Conservation (phyloP, 768 basidiomycete species). For the Termitomyces sp. region DNA sequence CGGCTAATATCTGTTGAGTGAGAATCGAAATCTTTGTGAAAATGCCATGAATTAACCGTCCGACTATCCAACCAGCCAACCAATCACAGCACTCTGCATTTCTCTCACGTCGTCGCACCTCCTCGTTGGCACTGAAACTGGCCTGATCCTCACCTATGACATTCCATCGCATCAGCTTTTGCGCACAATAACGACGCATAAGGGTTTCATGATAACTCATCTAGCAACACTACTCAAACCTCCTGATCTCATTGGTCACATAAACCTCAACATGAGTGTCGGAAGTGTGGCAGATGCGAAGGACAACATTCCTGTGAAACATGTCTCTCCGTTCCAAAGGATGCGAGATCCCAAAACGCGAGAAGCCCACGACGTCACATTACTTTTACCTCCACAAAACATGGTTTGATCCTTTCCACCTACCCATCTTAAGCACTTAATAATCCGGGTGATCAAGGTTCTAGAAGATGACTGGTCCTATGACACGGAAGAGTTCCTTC, state of each 20-base stretch:
- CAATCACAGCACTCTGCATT: conserved; percentile 66
- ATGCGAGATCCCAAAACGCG: conserved; percentile 62
- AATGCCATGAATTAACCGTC: background rate
- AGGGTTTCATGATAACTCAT: conserved; percentile 63
- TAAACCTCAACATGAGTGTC: conserved; percentile 45
- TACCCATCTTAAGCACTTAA: background rate
- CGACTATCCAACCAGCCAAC: conserved; percentile 42
- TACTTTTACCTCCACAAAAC: conserved; percentile 47
- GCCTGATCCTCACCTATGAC: conserved; percentile 77
- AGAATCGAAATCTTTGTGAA: conserved; percentile 13
- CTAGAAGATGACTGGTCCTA: conserved; percentile 35
- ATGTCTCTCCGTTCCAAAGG: conserved; percentile 66
- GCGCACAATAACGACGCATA: conserved; percentile 72
- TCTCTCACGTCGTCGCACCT: conserved; percentile 76
- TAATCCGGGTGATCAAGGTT: conserved; percentile 11
- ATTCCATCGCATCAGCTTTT: conserved; percentile 87
- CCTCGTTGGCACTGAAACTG: conserved; percentile 72
- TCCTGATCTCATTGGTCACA: conserved; percentile 78
- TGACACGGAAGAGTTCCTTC: conserved; percentile 47
- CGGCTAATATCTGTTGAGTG: conserved; percentile 72
- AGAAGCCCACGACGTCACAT: conserved; percentile 64
- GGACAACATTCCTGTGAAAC: conserved; percentile 60
- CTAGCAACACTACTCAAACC: conserved; percentile 81
- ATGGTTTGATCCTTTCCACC: conserved; percentile 28
- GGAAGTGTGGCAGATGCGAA: conserved; percentile 35